Evolutionary conservation across 75 land plant genomes (phyloP).

Genomic region (Selaginella tamariscina): DNA sequence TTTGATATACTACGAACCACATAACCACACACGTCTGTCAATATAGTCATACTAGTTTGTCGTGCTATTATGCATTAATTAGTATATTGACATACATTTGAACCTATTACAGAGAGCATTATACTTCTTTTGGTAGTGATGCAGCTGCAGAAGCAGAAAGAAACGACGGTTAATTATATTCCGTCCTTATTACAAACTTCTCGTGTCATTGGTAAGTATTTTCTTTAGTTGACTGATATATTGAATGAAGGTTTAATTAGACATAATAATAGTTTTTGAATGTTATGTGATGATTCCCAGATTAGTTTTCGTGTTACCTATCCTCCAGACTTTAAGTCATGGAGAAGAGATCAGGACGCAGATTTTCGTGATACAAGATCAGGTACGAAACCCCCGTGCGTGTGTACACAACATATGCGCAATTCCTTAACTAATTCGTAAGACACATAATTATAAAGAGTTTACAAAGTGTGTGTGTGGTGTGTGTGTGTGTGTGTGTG

Average conservation of each 20-base stretch:
- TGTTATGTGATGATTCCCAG: constrained; percentile 33
- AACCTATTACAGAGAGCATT: constrained; percentile 47
- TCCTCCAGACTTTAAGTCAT: constrained; percentile 58
- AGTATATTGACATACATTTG: too few relatives aligned
- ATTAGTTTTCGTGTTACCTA: constrained; percentile 70
- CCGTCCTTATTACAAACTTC: constrained; percentile 55
- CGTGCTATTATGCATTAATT: too few relatives aligned
- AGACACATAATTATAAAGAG: too few relatives aligned
- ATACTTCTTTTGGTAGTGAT: constrained; percentile 45
- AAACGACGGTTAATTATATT: constrained; percentile 47
- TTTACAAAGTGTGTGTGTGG: too few relatives aligned
- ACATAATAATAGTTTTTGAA: background rate
- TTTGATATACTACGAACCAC: too few relatives aligned
- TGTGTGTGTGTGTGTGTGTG: too few relatives aligned
- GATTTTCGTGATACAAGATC: constrained; percentile 85
- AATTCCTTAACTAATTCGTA: too few relatives aligned
- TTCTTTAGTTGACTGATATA: too few relatives aligned
- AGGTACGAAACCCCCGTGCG: too few relatives aligned
- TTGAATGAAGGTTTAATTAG: background rate
- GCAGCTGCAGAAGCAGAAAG: constrained; percentile 58
- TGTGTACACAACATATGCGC: too few relatives aligned
- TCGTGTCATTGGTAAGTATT: constrained; percentile 84
- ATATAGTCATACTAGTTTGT: too few relatives aligned
- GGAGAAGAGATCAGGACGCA: constrained; percentile 66
- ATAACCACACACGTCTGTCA: too few relatives aligned